Evolutionary conservation across 345 rosid genomes (phyloP), one percentile per base, ranked within the genome.

Genomic region (Geranium rotundifolium): DNA sequence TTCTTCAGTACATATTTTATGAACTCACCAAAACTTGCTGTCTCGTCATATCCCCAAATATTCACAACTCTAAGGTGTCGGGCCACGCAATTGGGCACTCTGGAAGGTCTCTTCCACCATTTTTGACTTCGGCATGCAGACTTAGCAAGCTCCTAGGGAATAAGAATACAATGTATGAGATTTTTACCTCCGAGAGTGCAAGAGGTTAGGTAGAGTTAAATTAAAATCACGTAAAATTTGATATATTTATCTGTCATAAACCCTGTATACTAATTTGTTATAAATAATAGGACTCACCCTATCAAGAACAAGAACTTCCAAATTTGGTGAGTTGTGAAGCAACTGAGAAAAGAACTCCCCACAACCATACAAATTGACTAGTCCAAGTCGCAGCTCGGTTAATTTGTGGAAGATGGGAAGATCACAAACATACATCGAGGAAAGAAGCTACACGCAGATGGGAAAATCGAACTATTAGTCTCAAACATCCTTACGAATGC

Each of bases 371-470:
- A 4, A 29, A 12, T 20, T 29, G 18, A 37, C 20, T n/a, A n/a
- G n/a, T 4, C 29, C 19, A 39, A 49, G 6, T 14, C 58, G 17
- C 54, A 58, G 10, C 15, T 12, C 10, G 57, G 41, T 29, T 41
- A 65, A 29, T 58, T 65, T 29, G 46, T 39, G 63, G 15, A 65
- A 65, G 4, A 17, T 58, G 7, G 41, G 69, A 54, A 65, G 3
- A 54, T 17, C 27, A 29, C 39, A 46, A n/a, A 41, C 57, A 46
- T 15, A 29, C 14, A 18, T 13, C 3, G 4, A 14, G 39, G 27
- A 39, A 8, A 65, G 12, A 8, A 15, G 9, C 61, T 65, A 19
- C n/a, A 27, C 10, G 4, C 50, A 41, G 50, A 41, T 12, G 55
- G 29, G 56, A 19, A 65, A 18, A 56, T 5, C 34, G 34, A 4